A percentile compares a stretch with the other conserved stretches of the same genome.
Evolutionary conservation across 768 basidiomycete species (phyloP).

Genomic region (Pisolithus microcarpus): DNA sequence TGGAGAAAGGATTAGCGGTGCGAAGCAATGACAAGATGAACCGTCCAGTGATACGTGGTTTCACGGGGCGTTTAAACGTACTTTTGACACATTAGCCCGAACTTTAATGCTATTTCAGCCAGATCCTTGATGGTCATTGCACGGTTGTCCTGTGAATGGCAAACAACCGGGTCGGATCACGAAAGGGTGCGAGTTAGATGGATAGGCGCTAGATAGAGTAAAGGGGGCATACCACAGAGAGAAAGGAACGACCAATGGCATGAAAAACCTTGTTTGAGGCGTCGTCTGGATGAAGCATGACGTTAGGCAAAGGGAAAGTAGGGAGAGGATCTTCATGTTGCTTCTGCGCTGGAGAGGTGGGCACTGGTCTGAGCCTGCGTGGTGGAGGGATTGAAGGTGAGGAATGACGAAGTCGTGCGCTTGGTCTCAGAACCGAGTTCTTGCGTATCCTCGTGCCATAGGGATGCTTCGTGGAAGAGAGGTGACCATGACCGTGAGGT

Average conservation of each 20-base stretch:
- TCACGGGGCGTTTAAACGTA: constrained; percentile 30
- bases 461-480: constrained; percentile 23
- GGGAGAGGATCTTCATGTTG: constrained; percentile 23
- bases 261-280: constrained; percentile 64
- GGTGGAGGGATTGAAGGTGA: constrained; percentile 32
- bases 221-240: constrained; percentile 56
- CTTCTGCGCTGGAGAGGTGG: constrained; percentile 16
- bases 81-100: constrained; percentile 72
- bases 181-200: constrained; percentile 11
- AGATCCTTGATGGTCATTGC: constrained; percentile 86
- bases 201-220: constrained; percentile 10
- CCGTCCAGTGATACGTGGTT: constrained; percentile 2
- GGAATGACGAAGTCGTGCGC: constrained; percentile 41
- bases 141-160: constrained; percentile 53
- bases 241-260: constrained; percentile 64
- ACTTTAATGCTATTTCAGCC: constrained; percentile 58
- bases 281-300: constrained; percentile 71
- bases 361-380: constrained; percentile 28
- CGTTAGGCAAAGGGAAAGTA: constrained; percentile 52
- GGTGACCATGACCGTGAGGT: not conserved
- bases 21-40: constrained; percentile 8
- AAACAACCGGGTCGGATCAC: constrained; percentile 6
- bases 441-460: constrained; percentile 53
- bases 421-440: constrained; percentile 46
- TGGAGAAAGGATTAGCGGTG: constrained; percentile 4